Evolutionary conservation across 495 filamentous ascomycete genomes (phyloP), one percentile per base, ranked within the genome.

Genomic region (Xylaria bambusicola): DNA sequence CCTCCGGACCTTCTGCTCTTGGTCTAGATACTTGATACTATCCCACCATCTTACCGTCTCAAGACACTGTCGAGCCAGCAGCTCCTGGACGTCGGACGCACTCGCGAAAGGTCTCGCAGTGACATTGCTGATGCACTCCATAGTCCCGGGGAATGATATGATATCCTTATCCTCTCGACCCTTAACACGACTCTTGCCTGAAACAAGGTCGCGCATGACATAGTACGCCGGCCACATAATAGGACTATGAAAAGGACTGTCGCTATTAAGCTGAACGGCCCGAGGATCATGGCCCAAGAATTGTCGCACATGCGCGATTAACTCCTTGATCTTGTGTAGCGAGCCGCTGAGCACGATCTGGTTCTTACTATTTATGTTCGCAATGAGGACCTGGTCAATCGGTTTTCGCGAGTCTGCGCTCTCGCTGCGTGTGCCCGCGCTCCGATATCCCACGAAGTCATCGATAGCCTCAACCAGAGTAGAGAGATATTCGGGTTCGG

Each of bases 41-140:
- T 94, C 91, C 86, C 90, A 94, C 94, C 94, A 98, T 59, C 82
- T 79, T 13, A 98, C 91, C 13, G 93, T 97, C 74, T 96, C 91
- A 13, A 92, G 86, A 47, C 87, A 91, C 64, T 89, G 85, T 56
- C 89, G 74, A 12, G 91, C 88, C 33, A 97, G 69, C 4, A 93
- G 72, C 58, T 90, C 82, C 63, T 87, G 89, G 21, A 98, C 75
- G 42, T 94, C 84, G 21, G 84, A 84, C 61, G 82, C 83, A 50
- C 82, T 87, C 56, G 75, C 72, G 62, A 97, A 97, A 10, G 93
- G 92, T 54, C 85, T 69, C 9, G 86, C 92, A 12, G 84, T 88
- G 52, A 97, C 87, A 73, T 98, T 98, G 60, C 88, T 91, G 26
- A 98, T 74, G 66, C 91, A 93, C 4, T 88, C 85, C 62, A 96